Conservation (phyloP, 208 protist species). For the Leishmania tarentolae region DNA sequence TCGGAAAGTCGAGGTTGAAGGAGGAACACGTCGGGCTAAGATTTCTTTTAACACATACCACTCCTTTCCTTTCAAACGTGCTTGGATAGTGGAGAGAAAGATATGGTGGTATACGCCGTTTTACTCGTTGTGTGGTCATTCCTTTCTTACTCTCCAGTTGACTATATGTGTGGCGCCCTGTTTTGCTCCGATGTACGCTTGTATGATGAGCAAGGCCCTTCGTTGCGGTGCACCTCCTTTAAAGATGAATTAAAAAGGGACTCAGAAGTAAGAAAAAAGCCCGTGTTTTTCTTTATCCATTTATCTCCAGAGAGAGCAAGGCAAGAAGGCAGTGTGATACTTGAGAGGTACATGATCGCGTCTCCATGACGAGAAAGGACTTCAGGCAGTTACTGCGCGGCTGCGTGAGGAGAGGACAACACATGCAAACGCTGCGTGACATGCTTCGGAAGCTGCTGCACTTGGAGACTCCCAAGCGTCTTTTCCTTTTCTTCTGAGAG, state of each 20-base stretch:
- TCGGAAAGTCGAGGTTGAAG: not conserved
- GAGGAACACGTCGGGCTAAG: not conserved
- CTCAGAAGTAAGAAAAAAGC: not conserved
- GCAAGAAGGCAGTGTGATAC: not conserved
- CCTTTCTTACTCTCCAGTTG: not conserved
- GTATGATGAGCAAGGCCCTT: slow-evolving; percentile 5
- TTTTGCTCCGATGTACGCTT: slow-evolving; percentile 3
- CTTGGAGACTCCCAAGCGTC: not conserved
- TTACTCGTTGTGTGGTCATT: not conserved
- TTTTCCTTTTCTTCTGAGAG: not conserved
- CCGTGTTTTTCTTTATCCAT: not conserved
- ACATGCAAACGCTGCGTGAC: not conserved
- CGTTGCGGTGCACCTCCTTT: slow-evolving; percentile 6
- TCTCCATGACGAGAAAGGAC: not conserved
- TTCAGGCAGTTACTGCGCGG: not conserved
- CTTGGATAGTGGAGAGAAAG: not conserved
- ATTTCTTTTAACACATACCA: not conserved
- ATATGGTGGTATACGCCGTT: not conserved
- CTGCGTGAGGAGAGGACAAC: not conserved
- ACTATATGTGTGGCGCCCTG: not conserved
- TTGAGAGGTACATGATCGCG: not conserved
- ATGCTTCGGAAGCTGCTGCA: not conserved
- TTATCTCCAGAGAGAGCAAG: not conserved
- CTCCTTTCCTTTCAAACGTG: not conserved
- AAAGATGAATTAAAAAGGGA: not conserved